Evolutionary conservation across 2,329 filamentous ascomycete species (phyloP), one percentile per base, ranked within the genome.

Genomic region (Ceratocystis destructans): DNA sequence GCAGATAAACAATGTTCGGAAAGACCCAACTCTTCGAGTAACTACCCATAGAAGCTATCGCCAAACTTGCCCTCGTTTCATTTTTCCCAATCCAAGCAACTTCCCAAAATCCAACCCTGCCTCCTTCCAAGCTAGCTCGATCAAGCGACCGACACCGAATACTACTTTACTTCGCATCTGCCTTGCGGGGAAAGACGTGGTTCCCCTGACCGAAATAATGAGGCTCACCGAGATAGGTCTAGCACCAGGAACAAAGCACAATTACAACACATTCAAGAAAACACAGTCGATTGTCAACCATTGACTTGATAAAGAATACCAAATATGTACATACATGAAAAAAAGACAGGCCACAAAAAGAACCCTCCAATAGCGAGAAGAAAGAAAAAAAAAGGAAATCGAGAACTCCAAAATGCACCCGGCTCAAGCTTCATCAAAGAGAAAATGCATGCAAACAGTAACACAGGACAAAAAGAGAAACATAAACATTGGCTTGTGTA

Each of bases 401-500:
- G 28, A 50, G 25, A 53, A 48, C 62, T 25, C 25, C 62, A 63
- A 63, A 45, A 25, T 31, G 41, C 46, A 46, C 45, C 45, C 28
- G 25, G 46, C 41, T 25, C 25, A 33, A 53, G 55, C 55, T 59
- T 53, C 41, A 48, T 62, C 61, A 20, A 46, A 31, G 37, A n/a
- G 44, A 53, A 63, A 46, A 46, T 48, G 46, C 44, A 37, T 46
- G 62, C 37, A 37, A 48, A 53, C 44, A n/a, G 44, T 20, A n/a
- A 33, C 44, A 63, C 12, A 37, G 46, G 46, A 62, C 10, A 31
- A 44, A 22, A 62, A 48, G 25, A 62, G 6, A 31, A 62, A 62
- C 41, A 48, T 46, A 48, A 62, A 62, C 22, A 48, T 31, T 41
- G 25, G 61, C 41, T 46, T 63, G 44, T 46, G 28, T 48, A 63